Conservation (phyloP, 208 protist species). For the Wallacemonas collosoma region DNA sequence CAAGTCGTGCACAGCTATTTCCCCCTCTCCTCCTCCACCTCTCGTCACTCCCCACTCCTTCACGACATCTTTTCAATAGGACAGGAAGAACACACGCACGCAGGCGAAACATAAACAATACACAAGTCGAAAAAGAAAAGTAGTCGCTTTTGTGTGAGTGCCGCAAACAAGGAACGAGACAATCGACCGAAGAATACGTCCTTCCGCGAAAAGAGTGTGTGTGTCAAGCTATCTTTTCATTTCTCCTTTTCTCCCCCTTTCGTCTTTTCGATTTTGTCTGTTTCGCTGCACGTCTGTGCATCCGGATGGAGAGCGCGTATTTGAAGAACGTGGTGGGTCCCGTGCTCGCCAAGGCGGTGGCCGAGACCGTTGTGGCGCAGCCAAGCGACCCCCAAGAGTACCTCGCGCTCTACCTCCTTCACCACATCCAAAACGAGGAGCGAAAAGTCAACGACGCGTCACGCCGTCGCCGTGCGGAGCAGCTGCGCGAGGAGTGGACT, state of each 20-base stretch:
- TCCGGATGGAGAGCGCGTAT: slow-evolving; percentile 82
- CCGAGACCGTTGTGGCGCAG: slow-evolving; percentile 85
- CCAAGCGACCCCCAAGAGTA: slow-evolving; percentile 92
- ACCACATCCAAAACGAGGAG: slow-evolving; percentile 85
- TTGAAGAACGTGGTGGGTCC: slow-evolving; percentile 82
- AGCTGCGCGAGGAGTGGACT: slow-evolving; percentile 57
- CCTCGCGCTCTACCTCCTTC: slow-evolving; percentile 85
- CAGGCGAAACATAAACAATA: background rate
- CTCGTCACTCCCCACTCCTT: background rate
- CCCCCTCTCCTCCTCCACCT: background rate
- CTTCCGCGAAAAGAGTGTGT: background rate
- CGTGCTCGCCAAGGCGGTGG: slow-evolving; percentile 88
- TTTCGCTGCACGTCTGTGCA: background rate
- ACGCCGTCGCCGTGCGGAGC: slow-evolving; percentile 41
- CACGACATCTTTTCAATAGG: background rate
- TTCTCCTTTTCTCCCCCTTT: background rate
- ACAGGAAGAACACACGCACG: background rate
- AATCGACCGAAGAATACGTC: too few species aligned
- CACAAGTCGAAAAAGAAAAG: background rate
- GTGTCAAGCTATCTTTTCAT: background rate
- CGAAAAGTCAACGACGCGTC: slow-evolving; percentile 31
- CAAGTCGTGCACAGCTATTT: too few species aligned
- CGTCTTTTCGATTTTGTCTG: slow-evolving; percentile 1
- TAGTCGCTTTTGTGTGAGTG: too few species aligned
- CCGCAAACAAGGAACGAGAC: too few species aligned